A percentile compares a stretch with the other conserved stretches of the same genome.
Evolutionary conservation across 208 protist species (phyloP).

Genomic region (Acanthamoeba royreba): DNA sequence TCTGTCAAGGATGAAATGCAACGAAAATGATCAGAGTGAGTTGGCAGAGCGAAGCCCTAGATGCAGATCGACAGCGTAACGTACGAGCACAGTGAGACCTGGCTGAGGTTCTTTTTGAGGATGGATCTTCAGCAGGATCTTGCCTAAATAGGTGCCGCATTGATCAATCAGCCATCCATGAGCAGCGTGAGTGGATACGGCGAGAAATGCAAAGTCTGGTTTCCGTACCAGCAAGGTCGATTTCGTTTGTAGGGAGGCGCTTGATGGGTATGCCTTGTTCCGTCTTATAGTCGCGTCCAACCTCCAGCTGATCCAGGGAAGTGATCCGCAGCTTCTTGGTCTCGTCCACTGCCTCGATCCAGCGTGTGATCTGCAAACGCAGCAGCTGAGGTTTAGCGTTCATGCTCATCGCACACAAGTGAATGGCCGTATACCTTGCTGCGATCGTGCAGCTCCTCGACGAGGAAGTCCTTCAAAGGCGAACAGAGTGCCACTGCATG

Average conservation of each 20-base stretch:
- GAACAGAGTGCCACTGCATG: not conserved
- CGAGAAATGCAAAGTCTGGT: not conserved
- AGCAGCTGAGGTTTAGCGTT: too few relatives aligned
- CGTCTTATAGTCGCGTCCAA: constrained; percentile 7
- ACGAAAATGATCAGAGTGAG: not conserved
- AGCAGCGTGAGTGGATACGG: not conserved
- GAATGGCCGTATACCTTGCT: not conserved
- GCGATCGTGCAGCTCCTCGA: not conserved
- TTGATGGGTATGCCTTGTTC: constrained; percentile 22
- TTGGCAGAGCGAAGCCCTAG: not conserved
- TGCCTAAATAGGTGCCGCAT: not conserved
- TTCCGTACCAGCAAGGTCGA: constrained; percentile 4
- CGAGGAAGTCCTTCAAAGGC: not conserved
- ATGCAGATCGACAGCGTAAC: not conserved
- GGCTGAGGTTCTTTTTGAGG: not conserved
- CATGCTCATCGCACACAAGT: not conserved
- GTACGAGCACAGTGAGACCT: not conserved
- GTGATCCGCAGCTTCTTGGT: not conserved
- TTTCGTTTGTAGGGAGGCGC: not conserved
- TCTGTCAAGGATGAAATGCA: not conserved
- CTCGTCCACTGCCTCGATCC: not conserved
- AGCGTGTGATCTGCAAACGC: not conserved
- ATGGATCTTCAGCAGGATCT: not conserved
- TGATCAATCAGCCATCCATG: not conserved
- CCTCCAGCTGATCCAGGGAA: not conserved